Conservation (phyloP, 2,329 filamentous ascomycete species). For the Sclerotiophoma versabilis region DNA sequence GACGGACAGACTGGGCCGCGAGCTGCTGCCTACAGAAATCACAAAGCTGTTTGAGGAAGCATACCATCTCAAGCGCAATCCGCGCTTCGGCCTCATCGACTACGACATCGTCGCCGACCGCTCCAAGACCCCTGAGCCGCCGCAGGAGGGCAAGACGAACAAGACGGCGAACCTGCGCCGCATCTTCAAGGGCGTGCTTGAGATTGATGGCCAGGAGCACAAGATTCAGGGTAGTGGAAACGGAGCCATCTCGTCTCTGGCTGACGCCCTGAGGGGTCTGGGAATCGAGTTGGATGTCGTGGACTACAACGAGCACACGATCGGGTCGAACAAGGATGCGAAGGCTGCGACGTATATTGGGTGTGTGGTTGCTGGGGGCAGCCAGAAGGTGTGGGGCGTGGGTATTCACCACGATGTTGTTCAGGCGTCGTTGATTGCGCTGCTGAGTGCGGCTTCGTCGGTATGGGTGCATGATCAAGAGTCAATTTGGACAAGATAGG, state of each 20-base stretch:
- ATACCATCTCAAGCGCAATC: conserved; percentile 84
- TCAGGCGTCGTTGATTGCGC: conserved; percentile 84
- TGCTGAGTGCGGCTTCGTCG: conserved; percentile 84
- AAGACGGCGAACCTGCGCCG: conserved; percentile 81
- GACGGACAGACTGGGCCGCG: conserved; percentile 81
- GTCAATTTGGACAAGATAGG: background rate
- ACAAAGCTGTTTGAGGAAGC: conserved; percentile 85
- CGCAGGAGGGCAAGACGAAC: conserved; percentile 72
- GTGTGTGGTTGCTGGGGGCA: conserved; percentile 73
- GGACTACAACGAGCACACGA: conserved; percentile 96
- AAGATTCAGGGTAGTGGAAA: conserved; percentile 82
- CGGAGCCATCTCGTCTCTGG: conserved; percentile 88
- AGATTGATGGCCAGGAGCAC: conserved; percentile 81
- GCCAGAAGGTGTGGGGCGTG: conserved; percentile 84
- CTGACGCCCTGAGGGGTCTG: conserved; percentile 77
- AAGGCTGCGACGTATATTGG: conserved; percentile 97
- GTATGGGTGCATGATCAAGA: conserved; percentile 60
- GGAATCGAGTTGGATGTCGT: conserved; percentile 88
- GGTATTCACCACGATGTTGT: conserved; percentile 93
- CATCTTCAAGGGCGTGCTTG: conserved; percentile 83
- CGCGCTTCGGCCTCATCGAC: conserved; percentile 85
- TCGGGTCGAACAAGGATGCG: conserved; percentile 79
- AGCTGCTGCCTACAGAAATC: conserved; percentile 85
- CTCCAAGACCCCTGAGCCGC: conserved; percentile 74
- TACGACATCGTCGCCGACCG: conserved; percentile 91